Conservation (phyloP, 2,329 filamentous ascomycete species). For the Aureobasidium lini region DNA sequence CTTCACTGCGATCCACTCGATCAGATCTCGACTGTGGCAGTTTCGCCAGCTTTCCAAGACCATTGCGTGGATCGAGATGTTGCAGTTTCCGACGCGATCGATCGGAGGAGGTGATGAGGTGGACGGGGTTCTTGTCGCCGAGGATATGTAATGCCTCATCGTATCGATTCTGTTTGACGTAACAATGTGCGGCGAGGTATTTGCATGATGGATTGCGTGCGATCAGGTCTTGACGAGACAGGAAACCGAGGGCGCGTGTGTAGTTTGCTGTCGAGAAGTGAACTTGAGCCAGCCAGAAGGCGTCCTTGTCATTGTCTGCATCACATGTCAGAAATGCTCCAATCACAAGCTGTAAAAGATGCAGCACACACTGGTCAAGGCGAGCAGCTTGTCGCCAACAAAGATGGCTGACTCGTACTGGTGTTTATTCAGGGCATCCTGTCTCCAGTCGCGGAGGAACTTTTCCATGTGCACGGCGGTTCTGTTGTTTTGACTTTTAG, state of each 20-base stretch:
- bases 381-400: constrained; percentile 92
- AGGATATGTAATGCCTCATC: constrained; percentile 81
- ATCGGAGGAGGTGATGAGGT: constrained; percentile 64
- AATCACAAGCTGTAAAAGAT: neutral
- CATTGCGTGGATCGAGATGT: constrained; percentile 51
- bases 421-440: constrained; percentile 90
- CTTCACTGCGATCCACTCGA: constrained; percentile 51
- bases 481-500: neutral
- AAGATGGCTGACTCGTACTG: constrained; percentile 97
- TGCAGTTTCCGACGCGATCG: constrained; percentile 65
- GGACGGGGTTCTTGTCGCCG: constrained; percentile 87
- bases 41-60: constrained; percentile 36
- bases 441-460: constrained; percentile 88
- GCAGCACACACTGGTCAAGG: constrained; percentile 69
- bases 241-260: constrained; percentile 78
- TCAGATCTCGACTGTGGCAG: constrained; percentile 36
- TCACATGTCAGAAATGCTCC: neutral
- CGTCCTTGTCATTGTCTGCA: constrained; percentile 83
- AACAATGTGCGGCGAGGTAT: constrained; percentile 89
- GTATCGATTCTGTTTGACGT: constrained; percentile 84
- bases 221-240: constrained; percentile 76
- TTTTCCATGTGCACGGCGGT: constrained; percentile 62
- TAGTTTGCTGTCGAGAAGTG: constrained; percentile 96
- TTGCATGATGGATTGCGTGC: constrained; percentile 75
- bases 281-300: constrained; percentile 96